Base-by-base conservation (phyloP, 2,329 filamentous ascomycete genomes). In the Diaporthe capsici region DNA sequence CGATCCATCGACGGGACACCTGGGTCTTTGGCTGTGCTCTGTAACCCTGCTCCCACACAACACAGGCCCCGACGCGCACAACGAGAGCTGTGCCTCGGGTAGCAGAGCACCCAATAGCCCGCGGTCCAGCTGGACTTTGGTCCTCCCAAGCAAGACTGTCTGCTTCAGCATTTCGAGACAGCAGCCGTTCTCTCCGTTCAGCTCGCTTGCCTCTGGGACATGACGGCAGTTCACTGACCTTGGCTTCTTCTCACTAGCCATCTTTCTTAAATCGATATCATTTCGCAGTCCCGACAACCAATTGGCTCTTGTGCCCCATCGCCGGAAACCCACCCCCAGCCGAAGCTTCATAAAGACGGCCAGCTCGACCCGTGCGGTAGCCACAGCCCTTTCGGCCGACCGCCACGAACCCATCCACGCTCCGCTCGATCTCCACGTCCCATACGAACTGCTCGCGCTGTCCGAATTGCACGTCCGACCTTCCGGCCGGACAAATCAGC, bases 401-500 rank as follows among this genome's bases (percentile, higher is more conserved):
- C 47, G 53, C 68, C 60, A 34, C 67, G 79, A 79, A 51, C 20
- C 31, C 65, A 37, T 25, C 81, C 80, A 81, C 53, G 37, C 81
- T 80, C 81, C 44, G 49, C 37, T 65, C 47, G 57, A 17, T 53
- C 58, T 34, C 71, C 51, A n/a, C 72, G 44, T 63, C 47, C 63
- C 53, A 25, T 37, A 67, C 39, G 22, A 39, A 37, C 22, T 42
- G 7, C 34, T 68, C 65, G 47, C 47, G 47, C 65, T 68, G 47
- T 74, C 76, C 78, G 80, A 81, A 79, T 79, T 76, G 72, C 74
- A 79, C 79, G 80, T 80, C 77, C 78, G 78, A 78, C 77, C 78
- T 63, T 77, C 78, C 75, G 78, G 75, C 76, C 78, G 80, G 78
- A 77, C 78, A 47, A 71, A 31, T 10, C 22, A 72, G 49, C 37